Percentiles rank a stretch among this genome's conserved stretches.
Evolutionary conservation across 176 grass and related monocot genomes (phyloP).

Genomic region (Raddia guianensis): DNA sequence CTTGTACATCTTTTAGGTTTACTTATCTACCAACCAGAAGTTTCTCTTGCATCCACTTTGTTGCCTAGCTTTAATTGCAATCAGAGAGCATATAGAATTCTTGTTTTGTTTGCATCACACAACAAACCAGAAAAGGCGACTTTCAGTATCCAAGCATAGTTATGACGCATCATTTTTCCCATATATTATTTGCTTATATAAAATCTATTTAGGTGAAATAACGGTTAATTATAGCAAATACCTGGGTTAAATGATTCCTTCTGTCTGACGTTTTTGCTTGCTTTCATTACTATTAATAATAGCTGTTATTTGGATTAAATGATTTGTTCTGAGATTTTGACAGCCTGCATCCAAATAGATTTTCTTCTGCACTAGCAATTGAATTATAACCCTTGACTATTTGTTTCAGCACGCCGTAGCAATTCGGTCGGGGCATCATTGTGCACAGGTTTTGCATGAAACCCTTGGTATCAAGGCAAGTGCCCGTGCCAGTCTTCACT

Average conservation of each 20-base stretch:
- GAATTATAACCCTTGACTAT: constrained; percentile 25
- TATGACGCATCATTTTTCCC: background rate
- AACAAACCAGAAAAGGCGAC: background rate
- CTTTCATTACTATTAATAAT: background rate
- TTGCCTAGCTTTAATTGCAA: background rate
- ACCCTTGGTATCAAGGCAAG: constrained; percentile 66
- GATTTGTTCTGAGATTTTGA: too few relatives aligned
- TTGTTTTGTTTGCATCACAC: background rate
- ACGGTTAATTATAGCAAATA: too few relatives aligned
- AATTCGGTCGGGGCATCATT: constrained; percentile 28
- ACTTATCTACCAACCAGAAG: background rate
- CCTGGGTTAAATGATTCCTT: too few relatives aligned
- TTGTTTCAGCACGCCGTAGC: constrained; percentile 81
- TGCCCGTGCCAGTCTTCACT: constrained; percentile 91
- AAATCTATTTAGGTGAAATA: background rate
- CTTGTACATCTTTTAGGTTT: background rate
- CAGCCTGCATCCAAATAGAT: background rate
- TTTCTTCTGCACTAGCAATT: background rate
- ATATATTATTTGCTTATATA: background rate
- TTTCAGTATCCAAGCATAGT: background rate
- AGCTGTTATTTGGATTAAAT: background rate
- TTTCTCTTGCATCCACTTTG: background rate
- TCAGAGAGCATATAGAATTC: background rate
- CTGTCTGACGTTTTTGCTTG: too few relatives aligned
- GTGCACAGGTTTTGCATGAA: background rate